A percentile compares a stretch with the other conserved stretches of the same genome.
Conservation (phyloP, 1,284 basidiomycete species). For the Ustilago nuda region DNA sequence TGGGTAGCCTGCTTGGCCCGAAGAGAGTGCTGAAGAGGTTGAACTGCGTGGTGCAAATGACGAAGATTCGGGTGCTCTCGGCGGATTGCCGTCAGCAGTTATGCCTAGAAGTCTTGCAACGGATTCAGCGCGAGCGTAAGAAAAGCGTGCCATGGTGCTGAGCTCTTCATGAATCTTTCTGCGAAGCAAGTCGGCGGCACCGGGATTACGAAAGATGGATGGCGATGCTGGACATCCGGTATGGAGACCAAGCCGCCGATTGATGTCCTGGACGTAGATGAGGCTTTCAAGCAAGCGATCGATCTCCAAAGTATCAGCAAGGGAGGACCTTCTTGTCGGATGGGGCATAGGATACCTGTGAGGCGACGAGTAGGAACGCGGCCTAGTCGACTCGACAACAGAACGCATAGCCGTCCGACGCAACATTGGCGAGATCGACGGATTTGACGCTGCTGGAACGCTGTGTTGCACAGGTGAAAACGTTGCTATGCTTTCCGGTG, state of each 20-base stretch:
- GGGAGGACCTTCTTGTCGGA: slow-evolving; percentile 16
- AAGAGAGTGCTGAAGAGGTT: neutral
- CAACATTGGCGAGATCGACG: slow-evolving; percentile 3
- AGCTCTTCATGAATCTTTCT: slow-evolving; percentile 36
- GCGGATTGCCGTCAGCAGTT: neutral
- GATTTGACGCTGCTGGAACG: neutral
- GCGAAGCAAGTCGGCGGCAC: slow-evolving; percentile 18
- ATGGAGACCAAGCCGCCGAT: slow-evolving; percentile 35
- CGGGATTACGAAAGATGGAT: slow-evolving; percentile 20
- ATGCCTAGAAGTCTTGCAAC: slow-evolving; percentile 33
- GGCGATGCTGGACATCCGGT: slow-evolving; percentile 25
- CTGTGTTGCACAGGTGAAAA: slow-evolving; percentile 3
- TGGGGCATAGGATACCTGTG: slow-evolving; percentile 18
- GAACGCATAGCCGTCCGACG: neutral
- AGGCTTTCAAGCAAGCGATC: slow-evolving; percentile 39
- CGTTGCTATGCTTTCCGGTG: neutral
- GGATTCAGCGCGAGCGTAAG: slow-evolving; percentile 30
- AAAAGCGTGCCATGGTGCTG: slow-evolving; percentile 34
- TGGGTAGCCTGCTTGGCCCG: slow-evolving; percentile 22
- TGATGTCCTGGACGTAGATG: slow-evolving; percentile 43
- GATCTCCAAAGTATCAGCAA: slow-evolving; percentile 28
- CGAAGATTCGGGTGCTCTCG: neutral
- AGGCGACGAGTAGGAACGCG: slow-evolving; percentile 32
- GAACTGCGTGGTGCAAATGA: neutral
- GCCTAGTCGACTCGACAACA: slow-evolving; percentile 22